A percentile compares a stretch with the other conserved stretches of the same genome.
Conservation (phyloP, 2,329 filamentous ascomycete genomes). For the Xylariomycetidae sp. region DNA sequence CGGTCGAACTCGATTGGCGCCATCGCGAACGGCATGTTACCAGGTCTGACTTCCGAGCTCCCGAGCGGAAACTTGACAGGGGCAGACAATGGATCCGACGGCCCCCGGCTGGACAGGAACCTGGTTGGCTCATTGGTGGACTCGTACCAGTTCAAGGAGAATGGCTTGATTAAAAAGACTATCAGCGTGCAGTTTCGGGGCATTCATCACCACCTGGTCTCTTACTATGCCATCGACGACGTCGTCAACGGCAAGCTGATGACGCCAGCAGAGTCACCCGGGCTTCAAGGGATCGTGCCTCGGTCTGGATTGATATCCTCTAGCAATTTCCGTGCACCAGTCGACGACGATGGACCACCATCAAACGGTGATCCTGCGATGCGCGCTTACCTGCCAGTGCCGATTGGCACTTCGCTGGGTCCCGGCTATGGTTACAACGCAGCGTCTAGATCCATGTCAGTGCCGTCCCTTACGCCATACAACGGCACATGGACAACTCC, state of each 20-base stretch:
- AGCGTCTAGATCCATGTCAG: slow-evolving; percentile 13
- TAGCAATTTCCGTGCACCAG: slow-evolving; percentile 61
- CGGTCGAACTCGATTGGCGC: slow-evolving; percentile 17
- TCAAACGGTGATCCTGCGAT: slow-evolving; percentile 6
- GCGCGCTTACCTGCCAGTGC: slow-evolving; percentile 1
- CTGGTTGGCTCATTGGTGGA: slow-evolving; percentile 82
- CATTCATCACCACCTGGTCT: slow-evolving; percentile 77
- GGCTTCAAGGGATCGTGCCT: slow-evolving; percentile 44
- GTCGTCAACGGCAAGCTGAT: slow-evolving; percentile 56
- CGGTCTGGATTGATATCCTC: slow-evolving; percentile 52
- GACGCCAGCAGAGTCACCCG: slow-evolving; percentile 50
- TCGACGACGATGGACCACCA: slow-evolving; percentile 42
- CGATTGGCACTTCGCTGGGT: too few relatives aligned
- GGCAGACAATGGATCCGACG: too few relatives aligned
- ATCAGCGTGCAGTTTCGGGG: slow-evolving; percentile 73
- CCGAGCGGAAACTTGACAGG: background rate
- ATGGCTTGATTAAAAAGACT: slow-evolving; percentile 86
- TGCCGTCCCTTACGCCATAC: slow-evolving; percentile 9
- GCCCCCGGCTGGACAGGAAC: slow-evolving; percentile 20
- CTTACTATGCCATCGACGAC: slow-evolving; percentile 80
- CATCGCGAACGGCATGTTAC: slow-evolving; percentile 2
- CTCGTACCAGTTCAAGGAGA: slow-evolving; percentile 78
- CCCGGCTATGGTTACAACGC: too few relatives aligned
- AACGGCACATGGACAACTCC: slow-evolving; percentile 1
- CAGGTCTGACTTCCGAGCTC: background rate